Base-by-base conservation (phyloP, 345 rosid species). In the Mangifera indica region DNA sequence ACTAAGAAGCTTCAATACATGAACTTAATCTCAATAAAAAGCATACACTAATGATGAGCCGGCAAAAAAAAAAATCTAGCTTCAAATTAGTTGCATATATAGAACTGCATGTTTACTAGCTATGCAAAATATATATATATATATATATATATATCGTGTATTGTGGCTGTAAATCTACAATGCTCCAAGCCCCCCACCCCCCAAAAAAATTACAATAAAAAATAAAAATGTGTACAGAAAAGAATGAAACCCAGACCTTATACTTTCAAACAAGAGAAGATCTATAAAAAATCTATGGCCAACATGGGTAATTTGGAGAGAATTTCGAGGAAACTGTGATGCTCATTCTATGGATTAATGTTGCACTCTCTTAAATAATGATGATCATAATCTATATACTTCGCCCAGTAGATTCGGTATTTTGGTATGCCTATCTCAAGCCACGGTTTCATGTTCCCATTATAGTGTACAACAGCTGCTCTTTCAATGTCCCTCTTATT, bases 381-480 rank as follows among this genome's bases (percentile, higher is more conserved):
- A 48, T 86, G 81, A 69, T 84, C 84, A 57, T 89, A 89, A 77
- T 89, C 90, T 10, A 87, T 85, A 14, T 86, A 79, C 58, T 86
- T 90, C 11, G 80, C 63, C 95, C 95, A 90, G 72, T 78, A 55
- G 67, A 64, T 82, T 49, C 85, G 73, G 74, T 82, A 89, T 80
- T 82, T 89, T 10, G 91, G 79, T 54, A 91, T 74, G 76, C 88
- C 90, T 60, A 91, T 89, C 81, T 91, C 97, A 69, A 91, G 88
- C 97, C 94, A 91, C 34, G 97, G 94, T 72, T 91, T 91, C 82
- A 91, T 79, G 87, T 91, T 91, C 37, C 97, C 97, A 67, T 91
- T 91, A 40, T 84, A 91, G 71, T 91, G 97, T 79, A 91, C 66
- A 21, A 91, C 97, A 5, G 94, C 92, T 10, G 88, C 94, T 49